A percentile compares a stretch with the other conserved stretches of the same genome.
These are phyloP conservation scores for Cutaneotrichosporon sp. DNA, from an alignment of 1,284 basidiomycete genomes.

Conservation along the genomic window DNA sequence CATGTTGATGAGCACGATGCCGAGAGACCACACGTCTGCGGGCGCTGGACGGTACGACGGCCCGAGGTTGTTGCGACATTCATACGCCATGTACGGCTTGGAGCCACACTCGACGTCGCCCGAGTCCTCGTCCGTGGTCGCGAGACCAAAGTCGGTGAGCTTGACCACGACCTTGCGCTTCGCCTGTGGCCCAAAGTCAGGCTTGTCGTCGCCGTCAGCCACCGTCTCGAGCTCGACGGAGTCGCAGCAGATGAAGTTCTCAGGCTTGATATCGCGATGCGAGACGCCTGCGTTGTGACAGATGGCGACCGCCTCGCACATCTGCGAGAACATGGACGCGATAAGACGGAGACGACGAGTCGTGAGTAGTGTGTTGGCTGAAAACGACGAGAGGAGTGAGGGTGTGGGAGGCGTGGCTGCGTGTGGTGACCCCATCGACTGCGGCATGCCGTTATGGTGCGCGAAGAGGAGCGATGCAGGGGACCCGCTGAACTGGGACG, in stretches of 20 bases:
- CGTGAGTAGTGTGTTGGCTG: conserved; percentile 78
- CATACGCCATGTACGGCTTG: conserved; percentile 98
- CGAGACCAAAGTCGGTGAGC: conserved; percentile 94
- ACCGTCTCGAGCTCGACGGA: conserved; percentile 68
- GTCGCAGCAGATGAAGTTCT: conserved; percentile 80
- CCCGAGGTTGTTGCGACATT: conserved; percentile 95
- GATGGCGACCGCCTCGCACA: conserved; percentile 96
- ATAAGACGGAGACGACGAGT: conserved; percentile 84
- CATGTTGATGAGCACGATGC: conserved; percentile 98
- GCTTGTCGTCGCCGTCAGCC: conserved; percentile 42
- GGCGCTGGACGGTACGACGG: conserved; percentile 89
- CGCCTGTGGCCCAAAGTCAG: conserved; percentile 49
- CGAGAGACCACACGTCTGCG: conserved; percentile 98
- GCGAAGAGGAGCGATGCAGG: conserved; percentile 47
- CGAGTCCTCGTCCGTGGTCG: conserved; percentile 81
- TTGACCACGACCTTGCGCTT: conserved; percentile 73
- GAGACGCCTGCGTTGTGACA: conserved; percentile 90
- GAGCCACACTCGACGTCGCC: conserved; percentile 98
- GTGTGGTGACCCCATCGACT: conserved; percentile 17
- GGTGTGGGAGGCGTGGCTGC: conserved; percentile 85
- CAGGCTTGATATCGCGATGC: conserved; percentile 98
- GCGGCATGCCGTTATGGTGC: conserved; percentile 41
- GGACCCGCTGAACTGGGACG: conserved; percentile 29
- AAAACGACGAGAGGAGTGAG: conserved; percentile 82
- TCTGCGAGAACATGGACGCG: conserved; percentile 94